These are phyloP conservation scores for Phytophthora capsici DNA, from an alignment of 352 stramenopile genomes.

Conservation along the genomic window DNA sequence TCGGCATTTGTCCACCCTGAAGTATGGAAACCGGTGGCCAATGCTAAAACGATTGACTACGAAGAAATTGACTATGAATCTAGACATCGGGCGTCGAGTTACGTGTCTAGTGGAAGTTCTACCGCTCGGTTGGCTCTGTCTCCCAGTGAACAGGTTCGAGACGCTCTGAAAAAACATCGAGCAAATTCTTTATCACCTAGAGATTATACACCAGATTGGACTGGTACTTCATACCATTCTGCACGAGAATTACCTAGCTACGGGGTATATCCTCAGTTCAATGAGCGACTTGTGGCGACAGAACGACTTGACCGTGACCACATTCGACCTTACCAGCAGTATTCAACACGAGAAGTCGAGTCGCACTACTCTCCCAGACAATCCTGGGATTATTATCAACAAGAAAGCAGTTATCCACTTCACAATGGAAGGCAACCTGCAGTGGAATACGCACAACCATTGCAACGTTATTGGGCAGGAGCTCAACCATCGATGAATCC, in stretches of 20 bases:
- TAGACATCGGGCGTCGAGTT: conserved; percentile 22
- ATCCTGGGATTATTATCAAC: conserved; percentile 19
- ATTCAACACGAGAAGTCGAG: conserved; percentile 20
- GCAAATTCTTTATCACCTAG: conserved; percentile 27
- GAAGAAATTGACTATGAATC: conserved; percentile 19
- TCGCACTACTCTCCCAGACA: conserved; percentile 8
- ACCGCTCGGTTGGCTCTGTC: conserved; percentile 45
- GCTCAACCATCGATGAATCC: conserved; percentile 1
- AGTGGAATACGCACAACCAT: conserved; percentile 18
- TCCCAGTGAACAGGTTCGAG: conserved; percentile 61
- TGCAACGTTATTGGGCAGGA: conserved; percentile 14
- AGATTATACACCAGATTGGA: conserved; percentile 2
- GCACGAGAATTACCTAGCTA: conserved; percentile 38
- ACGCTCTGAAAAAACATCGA: conserved; percentile 50
- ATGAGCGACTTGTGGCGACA: conserved; percentile 39
- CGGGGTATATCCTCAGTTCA: conserved; percentile 16
- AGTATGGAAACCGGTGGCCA: conserved; percentile 9
- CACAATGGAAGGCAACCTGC: conserved; percentile 19
- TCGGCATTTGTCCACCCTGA: conserved; percentile 21
- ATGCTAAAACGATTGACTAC: conserved; percentile 3
- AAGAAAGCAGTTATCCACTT: conserved; percentile 8
- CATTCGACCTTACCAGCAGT: conserved; percentile 15
- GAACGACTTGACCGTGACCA: conserved; percentile 48
- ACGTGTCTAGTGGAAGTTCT: conserved; percentile 12
- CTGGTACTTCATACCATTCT: conserved; percentile 38